Base-by-base conservation (phyloP, 2,329 filamentous ascomycete genomes). In the Aspergillus brasiliensis region DNA sequence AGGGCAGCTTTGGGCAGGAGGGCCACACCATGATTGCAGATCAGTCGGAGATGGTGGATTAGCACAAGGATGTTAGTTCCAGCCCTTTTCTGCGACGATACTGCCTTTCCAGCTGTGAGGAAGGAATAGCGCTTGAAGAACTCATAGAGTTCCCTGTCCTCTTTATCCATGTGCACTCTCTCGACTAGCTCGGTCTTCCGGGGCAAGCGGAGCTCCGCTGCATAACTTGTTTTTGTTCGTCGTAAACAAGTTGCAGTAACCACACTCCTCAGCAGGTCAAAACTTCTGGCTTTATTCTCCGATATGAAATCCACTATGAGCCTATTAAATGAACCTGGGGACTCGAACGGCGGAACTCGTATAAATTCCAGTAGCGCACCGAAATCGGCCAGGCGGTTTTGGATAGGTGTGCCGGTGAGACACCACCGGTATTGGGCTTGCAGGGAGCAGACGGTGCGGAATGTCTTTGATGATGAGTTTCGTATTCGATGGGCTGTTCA, bases 21-120 rank as follows among this genome's bases (percentile, higher is more conserved):
- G 3, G 19, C 8, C 23, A 52, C 58, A 11, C 58, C 58, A 31
- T 60, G 53, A 27, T 57, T 47, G 25, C 58, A 60, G 8, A 60
- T 60, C 4, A 57, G 27, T 8, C 53, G 58, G 28, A 60, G 34
- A 6, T 17, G 21, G 13, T 19, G 42, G 31, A 59, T 59, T 10
- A 59, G 7, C 2, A 44, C 34, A 21, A 59, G 17, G 5, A 34
- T 59, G 23, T 55, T 54, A 5, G 38, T 25, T 4, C 40, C 37
- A 13, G 27, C 8, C 27, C 28, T 3, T 17, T 19, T 47, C 3
- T 48, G n/a, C 19, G 10, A 10, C 21, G 11, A 11, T 8, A n/a
- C 6, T 17, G 34, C 10, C 11, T 19, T 25, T 5, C 17, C 8
- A 19, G 38, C 15, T 19, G 17, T 10, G 23, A 2, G 1, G 17